phyloP scores from a whole-genome alignment of 805 yeast species.

The Suhomyces vadensis region DNA sequence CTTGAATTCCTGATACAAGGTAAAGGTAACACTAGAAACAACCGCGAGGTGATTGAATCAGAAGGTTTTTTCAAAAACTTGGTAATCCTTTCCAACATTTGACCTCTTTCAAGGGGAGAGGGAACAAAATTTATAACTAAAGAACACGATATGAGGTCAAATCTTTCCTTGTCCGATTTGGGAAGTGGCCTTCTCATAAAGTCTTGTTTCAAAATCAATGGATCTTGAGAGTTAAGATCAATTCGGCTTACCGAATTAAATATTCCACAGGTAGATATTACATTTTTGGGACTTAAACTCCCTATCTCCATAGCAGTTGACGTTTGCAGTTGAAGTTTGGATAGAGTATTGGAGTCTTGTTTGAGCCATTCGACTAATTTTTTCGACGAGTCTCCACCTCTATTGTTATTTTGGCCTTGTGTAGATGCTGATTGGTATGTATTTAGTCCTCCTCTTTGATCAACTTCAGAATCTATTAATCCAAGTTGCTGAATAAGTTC shows the following conservation, averaged over 20 bases:
- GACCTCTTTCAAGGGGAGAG: slow-evolving; percentile 66
- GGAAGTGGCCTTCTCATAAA: slow-evolving; percentile 80
- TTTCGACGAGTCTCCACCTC: slow-evolving; percentile 94
- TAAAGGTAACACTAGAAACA: slow-evolving; percentile 83
- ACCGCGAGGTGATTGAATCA: slow-evolving; percentile 27
- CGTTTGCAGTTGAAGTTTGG: slow-evolving; percentile 3
- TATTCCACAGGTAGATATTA: slow-evolving; percentile 58
- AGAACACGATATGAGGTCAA: slow-evolving; percentile 75
- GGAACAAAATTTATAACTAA: slow-evolving; percentile 89
- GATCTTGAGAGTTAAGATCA: slow-evolving; percentile 80
- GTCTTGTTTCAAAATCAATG: slow-evolving; percentile 72
- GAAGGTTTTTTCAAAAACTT: slow-evolving; percentile 50
- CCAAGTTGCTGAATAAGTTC: slow-evolving; percentile 40
- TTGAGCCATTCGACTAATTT: slow-evolving; percentile 72
- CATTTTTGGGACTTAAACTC: slow-evolving; percentile 66
- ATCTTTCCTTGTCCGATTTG: slow-evolving; percentile 41
- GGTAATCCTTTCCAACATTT: slow-evolving; percentile 66
- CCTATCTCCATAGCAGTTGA: slow-evolving; percentile 77
- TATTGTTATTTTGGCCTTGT: slow-evolving; percentile 69
- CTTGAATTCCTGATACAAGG: slow-evolving; percentile 87
- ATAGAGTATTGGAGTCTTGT: slow-evolving; percentile 19
- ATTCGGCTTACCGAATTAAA: slow-evolving; percentile 60
- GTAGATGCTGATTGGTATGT: slow-evolving; percentile 84
- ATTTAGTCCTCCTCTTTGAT: slow-evolving; percentile 70
- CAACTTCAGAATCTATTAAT: slow-evolving; percentile 61